A percentile compares a stretch with the other conserved stretches of the same genome.
phyloP scores from a whole-genome alignment of 371 early-diverging fungal species.

The Conidiobolus coronatus region DNA sequence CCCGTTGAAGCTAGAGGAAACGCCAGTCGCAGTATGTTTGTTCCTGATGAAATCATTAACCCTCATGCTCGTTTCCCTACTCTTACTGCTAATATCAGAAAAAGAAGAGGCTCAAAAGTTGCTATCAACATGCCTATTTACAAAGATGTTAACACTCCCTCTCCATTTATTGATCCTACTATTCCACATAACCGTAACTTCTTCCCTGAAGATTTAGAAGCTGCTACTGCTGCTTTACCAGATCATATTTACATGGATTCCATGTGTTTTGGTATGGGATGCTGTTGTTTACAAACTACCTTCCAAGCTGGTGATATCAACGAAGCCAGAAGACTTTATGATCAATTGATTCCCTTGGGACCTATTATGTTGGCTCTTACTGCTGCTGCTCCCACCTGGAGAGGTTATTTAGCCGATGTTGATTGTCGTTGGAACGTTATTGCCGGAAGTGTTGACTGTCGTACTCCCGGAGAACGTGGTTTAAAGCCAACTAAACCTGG shows the following conservation, averaged over 20 bases:
- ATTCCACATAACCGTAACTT: constrained; percentile 35
- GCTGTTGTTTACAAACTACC: constrained; percentile 96
- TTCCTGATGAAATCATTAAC: constrained; percentile 85
- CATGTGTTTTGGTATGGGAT: constrained; percentile 99
- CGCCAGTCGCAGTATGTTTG: constrained; percentile 61
- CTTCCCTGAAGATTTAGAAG: constrained; percentile 35
- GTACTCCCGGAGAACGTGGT: constrained; percentile 87
- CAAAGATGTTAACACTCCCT: constrained; percentile 62
- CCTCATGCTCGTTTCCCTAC: constrained; percentile 90
- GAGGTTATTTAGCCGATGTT: constrained; percentile 88
- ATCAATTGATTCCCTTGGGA: constrained; percentile 80
- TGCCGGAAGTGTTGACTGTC: constrained; percentile 83
- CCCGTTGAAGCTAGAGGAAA: constrained; percentile 36
- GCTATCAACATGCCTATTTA: constrained; percentile 72
- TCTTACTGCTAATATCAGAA: constrained; percentile 79
- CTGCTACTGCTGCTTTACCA: constrained; percentile 51
- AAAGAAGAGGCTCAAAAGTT: constrained; percentile 81
- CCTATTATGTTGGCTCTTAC: constrained; percentile 93
- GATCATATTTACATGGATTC: constrained; percentile 97
- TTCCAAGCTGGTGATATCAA: constrained; percentile 93
- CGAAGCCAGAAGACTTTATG: constrained; percentile 86
- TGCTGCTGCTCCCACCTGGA: constrained; percentile 83
- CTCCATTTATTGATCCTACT: constrained; percentile 74
- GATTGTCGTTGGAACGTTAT: constrained; percentile 98
- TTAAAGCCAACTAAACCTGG: constrained; percentile 37